Base-by-base conservation (phyloP, 2,329 filamentous ascomycete genomes). In the Neofusicoccum sp. region DNA sequence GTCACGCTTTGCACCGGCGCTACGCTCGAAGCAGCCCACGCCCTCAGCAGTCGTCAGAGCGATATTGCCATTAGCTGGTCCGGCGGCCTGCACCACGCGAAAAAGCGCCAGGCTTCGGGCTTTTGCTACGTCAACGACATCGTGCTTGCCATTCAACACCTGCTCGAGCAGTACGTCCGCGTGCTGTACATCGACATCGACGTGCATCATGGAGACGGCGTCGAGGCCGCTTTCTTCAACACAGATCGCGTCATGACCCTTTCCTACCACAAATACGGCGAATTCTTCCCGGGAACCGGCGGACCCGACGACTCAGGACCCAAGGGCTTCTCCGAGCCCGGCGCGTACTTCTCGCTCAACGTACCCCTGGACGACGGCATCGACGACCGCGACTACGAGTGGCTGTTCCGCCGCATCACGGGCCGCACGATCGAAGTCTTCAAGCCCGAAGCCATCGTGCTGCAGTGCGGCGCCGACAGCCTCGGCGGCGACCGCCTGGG, bases 91-190 rank as follows among this genome's bases (percentile, higher is more conserved):
- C 95, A 99, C 75, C 95, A 99, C 71, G 95, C 95, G 47, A 97
- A 98, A 76, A 95, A 93, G 72, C 86, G 89, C 58, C 92, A 96
- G 76, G 93, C 95, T 0, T 93, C 89, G 12, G 95, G 95, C 0
- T 99, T 99, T 76, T 99, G 95, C 79, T 99, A 99, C 78, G 92
- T 98, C 78, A 99, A 99, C 75, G 95, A 99, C 75, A 98, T 98
- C 69, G 95, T 98, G 61, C 84, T 99, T 48, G 91, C 90, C 36
- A 95, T 97, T 68, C 83, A 98, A 38, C 89, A 97, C 73, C 84
- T 99, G 8, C 81, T 98, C 14, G 88, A 90, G 31, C 84, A 88
- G 70, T 86, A 93, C 68, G 87, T 91, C 14, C 89, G 93, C 51
- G 93, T 98, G 6, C 82, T 98, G 61, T 97, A 98, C 75, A 93